Evolutionary conservation across 2,329 filamentous ascomycete genomes (phyloP).

Genomic region (Monosporascus sp.): DNA sequence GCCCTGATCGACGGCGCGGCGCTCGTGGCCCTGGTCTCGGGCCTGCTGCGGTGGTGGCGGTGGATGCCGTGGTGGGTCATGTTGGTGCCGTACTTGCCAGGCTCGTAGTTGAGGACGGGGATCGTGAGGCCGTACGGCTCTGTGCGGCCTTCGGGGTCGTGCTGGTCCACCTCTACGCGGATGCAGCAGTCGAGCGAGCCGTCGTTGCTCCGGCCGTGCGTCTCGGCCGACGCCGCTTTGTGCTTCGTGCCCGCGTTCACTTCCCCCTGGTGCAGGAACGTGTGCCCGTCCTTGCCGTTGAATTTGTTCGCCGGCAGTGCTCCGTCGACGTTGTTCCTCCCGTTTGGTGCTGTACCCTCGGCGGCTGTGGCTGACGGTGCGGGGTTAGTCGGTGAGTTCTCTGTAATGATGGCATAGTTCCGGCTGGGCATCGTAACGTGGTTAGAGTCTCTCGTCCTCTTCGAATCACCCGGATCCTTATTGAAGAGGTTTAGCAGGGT

Average conservation of each 20-base stretch:
- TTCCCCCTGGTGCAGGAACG: conserved; percentile 71
- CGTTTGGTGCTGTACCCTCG: conserved; percentile 4
- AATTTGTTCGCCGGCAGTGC: conserved; percentile 10
- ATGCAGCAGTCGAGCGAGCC: conserved; percentile 74
- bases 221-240: conserved; percentile 57
- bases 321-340: conserved; percentile 6
- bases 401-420: conserved; percentile 87
- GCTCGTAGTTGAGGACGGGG: conserved; percentile 53
- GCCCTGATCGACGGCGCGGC: neutral
- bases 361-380: conserved; percentile 14
- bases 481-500: conserved; percentile 91
- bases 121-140: conserved; percentile 80
- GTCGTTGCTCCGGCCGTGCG: conserved; percentile 51
- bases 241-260: conserved; percentile 73
- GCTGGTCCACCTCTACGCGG: conserved; percentile 82
- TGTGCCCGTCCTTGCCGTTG: conserved; percentile 61
- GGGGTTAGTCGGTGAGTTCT: conserved; percentile 66
- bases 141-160: conserved; percentile 74
- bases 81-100: conserved; percentile 24
- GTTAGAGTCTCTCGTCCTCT: conserved; percentile 71
- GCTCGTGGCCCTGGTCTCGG: conserved; percentile 17
- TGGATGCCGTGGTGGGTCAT: conserved; percentile 15
- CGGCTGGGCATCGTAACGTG: conserved; percentile 86
- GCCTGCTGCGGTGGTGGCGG: conserved; percentile 21
- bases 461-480: conserved; percentile 74